A percentile compares a stretch with the other conserved stretches of the same genome.
Conservation (phyloP, 139 green algal genomes). For the Tetradesmus obliquus region DNA sequence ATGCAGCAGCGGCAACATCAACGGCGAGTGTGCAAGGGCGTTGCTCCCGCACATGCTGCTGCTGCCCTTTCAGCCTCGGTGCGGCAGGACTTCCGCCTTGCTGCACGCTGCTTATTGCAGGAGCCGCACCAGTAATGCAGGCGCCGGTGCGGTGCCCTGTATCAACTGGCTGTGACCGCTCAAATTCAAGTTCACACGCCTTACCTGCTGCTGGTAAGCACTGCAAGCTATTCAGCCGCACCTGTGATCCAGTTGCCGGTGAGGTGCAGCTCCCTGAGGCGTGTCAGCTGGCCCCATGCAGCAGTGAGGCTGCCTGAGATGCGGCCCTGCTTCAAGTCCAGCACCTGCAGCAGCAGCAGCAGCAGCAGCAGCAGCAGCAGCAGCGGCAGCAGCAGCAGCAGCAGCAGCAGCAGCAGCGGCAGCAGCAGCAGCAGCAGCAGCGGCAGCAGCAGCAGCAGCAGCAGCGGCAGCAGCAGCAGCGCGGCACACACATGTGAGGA, state of each 20-base stretch:
- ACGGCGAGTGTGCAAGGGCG: no score
- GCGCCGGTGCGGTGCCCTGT: no score
- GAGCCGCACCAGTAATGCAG: not conserved
- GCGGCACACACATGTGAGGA: no score
- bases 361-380: not conserved
- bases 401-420: not conserved
- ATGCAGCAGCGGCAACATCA: no score
- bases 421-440: no score
- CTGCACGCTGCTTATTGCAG: not conserved
- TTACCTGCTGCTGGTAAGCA: no score
- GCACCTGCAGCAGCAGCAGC: not conserved
- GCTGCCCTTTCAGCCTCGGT: not conserved
- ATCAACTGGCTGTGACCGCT: no score
- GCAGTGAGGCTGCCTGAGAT: not conserved
- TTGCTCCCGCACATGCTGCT: not conserved
- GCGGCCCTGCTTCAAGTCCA: not conserved
- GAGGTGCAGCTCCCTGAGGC: not conserved
- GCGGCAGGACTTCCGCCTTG: not conserved
- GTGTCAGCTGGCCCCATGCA: not conserved
- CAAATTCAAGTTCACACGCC: no score
- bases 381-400: no score
- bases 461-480: no score
- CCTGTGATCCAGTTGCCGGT: not conserved
- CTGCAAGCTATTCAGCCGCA: not conserved
- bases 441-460: no score